Evolutionary conservation across 352 stramenopile species (phyloP).

Genomic region (Pythium grandisporangium): DNA sequence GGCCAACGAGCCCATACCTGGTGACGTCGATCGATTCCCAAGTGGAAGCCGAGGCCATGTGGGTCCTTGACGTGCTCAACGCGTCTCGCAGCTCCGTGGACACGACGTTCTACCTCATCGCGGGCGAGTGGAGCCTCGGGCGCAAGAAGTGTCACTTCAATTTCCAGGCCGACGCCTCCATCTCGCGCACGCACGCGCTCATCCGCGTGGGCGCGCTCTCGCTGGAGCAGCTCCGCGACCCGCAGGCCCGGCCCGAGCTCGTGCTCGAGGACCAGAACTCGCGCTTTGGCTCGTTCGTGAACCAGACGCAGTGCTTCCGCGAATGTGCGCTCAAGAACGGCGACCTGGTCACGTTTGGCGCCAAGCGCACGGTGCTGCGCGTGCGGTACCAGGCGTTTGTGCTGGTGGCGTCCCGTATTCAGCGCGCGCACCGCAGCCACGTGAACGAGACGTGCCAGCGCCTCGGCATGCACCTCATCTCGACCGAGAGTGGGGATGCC

Average conservation of each 20-base stretch:
- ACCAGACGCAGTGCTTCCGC: constrained; percentile 51
- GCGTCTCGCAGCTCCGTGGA: constrained; percentile 21
- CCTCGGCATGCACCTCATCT: constrained; percentile 74
- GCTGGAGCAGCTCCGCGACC: constrained; percentile 43
- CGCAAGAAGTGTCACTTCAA: constrained; percentile 82
- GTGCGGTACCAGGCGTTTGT: constrained; percentile 80
- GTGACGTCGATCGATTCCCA: too few relatives aligned
- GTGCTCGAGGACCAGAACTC: constrained; percentile 73
- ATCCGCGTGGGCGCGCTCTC: constrained; percentile 63
- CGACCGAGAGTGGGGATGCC: constrained; percentile 37
- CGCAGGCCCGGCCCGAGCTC: constrained; percentile 45
- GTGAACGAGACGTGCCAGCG: constrained; percentile 72
- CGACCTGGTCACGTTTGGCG: constrained; percentile 76
- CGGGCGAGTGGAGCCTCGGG: constrained; percentile 77
- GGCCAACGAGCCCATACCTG: too few relatives aligned
- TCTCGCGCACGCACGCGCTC: constrained; percentile 71
- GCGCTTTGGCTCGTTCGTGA: constrained; percentile 84
- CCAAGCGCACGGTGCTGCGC: constrained; percentile 70
- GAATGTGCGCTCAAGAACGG: constrained; percentile 44
- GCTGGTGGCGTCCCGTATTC: constrained; percentile 68
- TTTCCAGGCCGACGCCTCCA: constrained; percentile 72
- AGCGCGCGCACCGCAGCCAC: constrained; percentile 35
- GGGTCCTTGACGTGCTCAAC: constrained; percentile 67
- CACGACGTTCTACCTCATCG: constrained; percentile 71
- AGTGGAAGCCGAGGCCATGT: too few relatives aligned